Base-by-base conservation (phyloP, 2,329 filamentous ascomycete genomes). In the Clarireedia hainanense region DNA sequence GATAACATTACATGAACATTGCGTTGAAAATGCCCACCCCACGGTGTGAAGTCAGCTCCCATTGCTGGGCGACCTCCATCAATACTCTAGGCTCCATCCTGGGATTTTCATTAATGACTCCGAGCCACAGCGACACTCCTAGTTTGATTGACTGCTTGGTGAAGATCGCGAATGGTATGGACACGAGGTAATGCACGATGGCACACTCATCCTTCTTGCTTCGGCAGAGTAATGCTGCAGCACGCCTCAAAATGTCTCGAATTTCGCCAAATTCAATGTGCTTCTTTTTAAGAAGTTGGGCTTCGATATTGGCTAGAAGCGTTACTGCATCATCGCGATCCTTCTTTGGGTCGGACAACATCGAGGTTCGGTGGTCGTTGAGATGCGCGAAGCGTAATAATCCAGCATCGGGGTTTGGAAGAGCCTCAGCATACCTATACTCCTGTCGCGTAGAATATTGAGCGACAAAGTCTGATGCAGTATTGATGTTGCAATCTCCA, bases 361-460 rank as follows among this genome's bases (percentile, higher is more conserved):
- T 50, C 5, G 65, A 68, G 7, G 51, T 59, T 42, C 59, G 80
- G 79, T 53, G 77, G 65, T 60, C 76, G 60, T 78, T 78, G 50
- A 79, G 68, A 15, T 77, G 77, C 76, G 84, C 80, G 57, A 80
- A 78, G 47, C 77, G 79, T 50, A 86, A 73, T 74, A 86, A 80
- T 66, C 87, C 83, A 57, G 79, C 76, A 57, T 85, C 83, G 58
- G 85, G 81, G 57, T 87, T 84, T 1, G 85, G 83, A 39, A 88
- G 74, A 2, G 83, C 80, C 68, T 96, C 90, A 10, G 90, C 84
- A 67, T 92, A 92, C 56, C 91, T 85, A 70, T 99, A 99, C 67
- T 96, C 91, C 69, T 99, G 95, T 39, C 94, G 87, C 26, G 91
- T 95, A 3, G 92, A 97, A 69, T 99, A 99, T 68, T 99, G 92